Conservation (phyloP, 2,329 filamentous ascomycete genomes). For the Beauveria sp. region DNA sequence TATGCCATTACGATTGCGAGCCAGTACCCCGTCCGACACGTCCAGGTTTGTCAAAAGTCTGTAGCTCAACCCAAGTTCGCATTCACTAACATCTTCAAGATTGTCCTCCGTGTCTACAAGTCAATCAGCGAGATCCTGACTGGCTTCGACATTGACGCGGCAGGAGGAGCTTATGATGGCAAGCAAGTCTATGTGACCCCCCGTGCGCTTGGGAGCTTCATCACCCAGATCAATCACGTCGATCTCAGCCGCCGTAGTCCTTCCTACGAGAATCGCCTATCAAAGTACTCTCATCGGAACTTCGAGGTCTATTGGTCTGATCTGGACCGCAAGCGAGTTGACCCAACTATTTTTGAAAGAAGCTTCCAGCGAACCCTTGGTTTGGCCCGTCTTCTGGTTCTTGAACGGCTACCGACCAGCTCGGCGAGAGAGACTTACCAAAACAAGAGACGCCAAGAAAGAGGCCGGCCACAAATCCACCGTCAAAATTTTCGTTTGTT, state of each 20-base stretch:
- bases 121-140: constrained; percentile 78
- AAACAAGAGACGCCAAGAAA: constrained; percentile 60
- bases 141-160: constrained; percentile 82
- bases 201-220: constrained; percentile 67
- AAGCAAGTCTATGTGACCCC: constrained; percentile 68
- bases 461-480: constrained; percentile 56
- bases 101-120: constrained; percentile 79
- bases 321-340: constrained; percentile 65
- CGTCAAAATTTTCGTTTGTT: constrained; percentile 33
- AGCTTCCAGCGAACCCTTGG: constrained; percentile 70
- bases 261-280: constrained; percentile 80
- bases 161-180: constrained; percentile 74
- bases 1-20: constrained; percentile 80
- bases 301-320: constrained; percentile 79
- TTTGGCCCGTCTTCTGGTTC: constrained; percentile 68
- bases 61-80: not conserved
- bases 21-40: constrained; percentile 74
- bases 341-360: constrained; percentile 81
- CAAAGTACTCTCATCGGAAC: constrained; percentile 76
- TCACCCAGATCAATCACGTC: constrained; percentile 75
- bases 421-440: constrained; percentile 63
- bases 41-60: constrained; percentile 41
- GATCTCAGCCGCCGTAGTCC: constrained; percentile 74
- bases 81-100: constrained; percentile 34
- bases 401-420: constrained; percentile 68